These are phyloP conservation scores for Lenzites betulinus DNA, from an alignment of 768 basidiomycete species.

Conservation along the genomic window DNA sequence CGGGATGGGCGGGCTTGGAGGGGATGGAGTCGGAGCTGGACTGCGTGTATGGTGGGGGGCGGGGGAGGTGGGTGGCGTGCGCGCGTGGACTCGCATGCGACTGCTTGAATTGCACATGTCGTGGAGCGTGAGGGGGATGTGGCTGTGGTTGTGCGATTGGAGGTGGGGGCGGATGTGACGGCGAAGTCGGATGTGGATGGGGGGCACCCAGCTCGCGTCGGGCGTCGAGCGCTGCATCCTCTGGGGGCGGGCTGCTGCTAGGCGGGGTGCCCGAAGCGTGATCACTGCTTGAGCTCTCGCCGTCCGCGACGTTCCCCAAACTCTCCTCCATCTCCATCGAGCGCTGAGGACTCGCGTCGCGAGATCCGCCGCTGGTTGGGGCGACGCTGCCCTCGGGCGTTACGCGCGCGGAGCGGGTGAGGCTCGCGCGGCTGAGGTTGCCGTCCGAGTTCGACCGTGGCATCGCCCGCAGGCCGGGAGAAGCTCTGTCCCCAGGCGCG, in stretches of 20 bases:
- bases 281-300: slow-evolving; percentile 8
- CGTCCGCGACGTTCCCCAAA: slow-evolving; percentile 15
- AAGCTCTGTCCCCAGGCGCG: slow-evolving; percentile 5
- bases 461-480: not conserved
- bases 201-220: not conserved
- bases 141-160: no score
- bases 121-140: not conserved
- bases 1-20: not conserved
- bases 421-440: not conserved
- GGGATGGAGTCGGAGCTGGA: not conserved
- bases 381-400: not conserved
- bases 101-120: not conserved
- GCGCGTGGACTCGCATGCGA: not conserved
- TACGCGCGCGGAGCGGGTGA: slow-evolving; percentile 1
- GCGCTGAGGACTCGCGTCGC: not conserved
- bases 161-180: not conserved
- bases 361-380: not conserved
- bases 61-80: not conserved
- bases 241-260: not conserved
- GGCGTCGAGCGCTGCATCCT: not conserved
- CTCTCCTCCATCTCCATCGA: not conserved
- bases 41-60: not conserved
- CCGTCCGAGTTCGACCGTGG: slow-evolving; percentile 1
- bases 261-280: not conserved
- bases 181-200: not conserved